Percentiles rank a stretch among this genome's conserved stretches.
Evolutionary conservation across 1,284 basidiomycete genomes (phyloP).

Genomic region (Mycena citricolor): DNA sequence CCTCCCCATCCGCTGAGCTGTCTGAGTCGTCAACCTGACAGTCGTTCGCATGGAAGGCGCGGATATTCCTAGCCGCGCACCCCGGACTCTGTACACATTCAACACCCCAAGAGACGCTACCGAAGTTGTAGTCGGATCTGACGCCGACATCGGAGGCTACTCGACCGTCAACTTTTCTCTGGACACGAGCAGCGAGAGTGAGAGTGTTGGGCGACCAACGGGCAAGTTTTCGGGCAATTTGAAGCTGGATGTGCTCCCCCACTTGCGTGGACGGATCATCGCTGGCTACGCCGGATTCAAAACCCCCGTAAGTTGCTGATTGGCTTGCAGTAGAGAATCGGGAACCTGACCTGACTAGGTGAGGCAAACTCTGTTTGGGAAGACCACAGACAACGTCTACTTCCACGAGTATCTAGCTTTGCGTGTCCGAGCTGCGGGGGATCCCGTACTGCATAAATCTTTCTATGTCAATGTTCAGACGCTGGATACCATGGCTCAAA

Average conservation of each 20-base stretch:
- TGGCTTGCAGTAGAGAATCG: not conserved
- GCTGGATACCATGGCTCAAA: slow-evolving; percentile 71
- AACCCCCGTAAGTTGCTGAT: slow-evolving; percentile 57
- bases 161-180: slow-evolving; percentile 71
- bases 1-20: not conserved
- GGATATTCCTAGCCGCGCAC: slow-evolving; percentile 53
- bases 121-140: slow-evolving; percentile 75
- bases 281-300: slow-evolving; percentile 85
- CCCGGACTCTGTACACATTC: slow-evolving; percentile 64
- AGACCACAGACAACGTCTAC: slow-evolving; percentile 78
- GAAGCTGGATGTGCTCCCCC: slow-evolving; percentile 61
- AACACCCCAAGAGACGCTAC: slow-evolving; percentile 57
- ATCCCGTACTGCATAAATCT: slow-evolving; percentile 68
- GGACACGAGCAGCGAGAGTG: slow-evolving; percentile 46
- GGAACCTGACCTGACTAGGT: slow-evolving; percentile 36
- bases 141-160: slow-evolving; percentile 84
- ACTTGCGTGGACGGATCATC: slow-evolving; percentile 59
- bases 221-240: slow-evolving; percentile 78
- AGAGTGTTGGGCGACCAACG: slow-evolving; percentile 43
- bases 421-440: slow-evolving; percentile 70
- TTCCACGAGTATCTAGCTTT: slow-evolving; percentile 77
- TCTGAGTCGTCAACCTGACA: slow-evolving; percentile 32
- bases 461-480: slow-evolving; percentile 92
- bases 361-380: slow-evolving; percentile 78
- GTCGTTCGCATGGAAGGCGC: slow-evolving; percentile 75